Evolutionary conservation across 2,329 filamentous ascomycete species (phyloP), one percentile per base, ranked within the genome.

Genomic region (Rutstroemia sp.): DNA sequence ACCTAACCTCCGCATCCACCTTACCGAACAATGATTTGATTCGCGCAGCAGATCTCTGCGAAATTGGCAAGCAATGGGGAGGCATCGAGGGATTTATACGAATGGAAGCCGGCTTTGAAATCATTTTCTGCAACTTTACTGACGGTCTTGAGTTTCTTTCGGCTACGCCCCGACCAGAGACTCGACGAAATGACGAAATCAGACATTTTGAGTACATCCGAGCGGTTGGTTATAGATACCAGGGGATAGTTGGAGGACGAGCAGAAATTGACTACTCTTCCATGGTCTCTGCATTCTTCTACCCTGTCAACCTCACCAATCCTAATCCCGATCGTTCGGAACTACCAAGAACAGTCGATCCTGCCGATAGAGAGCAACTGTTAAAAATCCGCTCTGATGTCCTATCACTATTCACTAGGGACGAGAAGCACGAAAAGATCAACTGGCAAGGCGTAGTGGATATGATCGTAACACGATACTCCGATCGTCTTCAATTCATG

Each of bases 101-200:
- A 10, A 85, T 85, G 77, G 86, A 90, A 65, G 77, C 78, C 18
- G 86, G 86, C 0, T 88, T 88, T 61, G 86, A 90, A 68, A 75
- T 87, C 53, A 85, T 89, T 50, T 73, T 86, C 19, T 90, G 86
- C 67, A 73, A 84, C 53, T 89, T 90, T 47, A 61, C 63, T 9
- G 61, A 71, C 12, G 62, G 62, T 1, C 39, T 69, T 42, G 59
- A 67, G 9, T 60, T 68, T 10, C 14, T 68, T 10, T 61, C 61
- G 14, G 57, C 60, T 6, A 58, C 48, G n/a, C 46, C 60, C 27
- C 57, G 61, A 52, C 60, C 63, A 7, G 48, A 61, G 8, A 46
- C 53, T 6, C 34, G 27, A 10, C 52, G 25, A 1, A 16, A 51
- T 2, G 37, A 53, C 50, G 52, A 57, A 2, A 21, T 62, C 10